These are phyloP conservation scores for Scedosporium apiospermum DNA, from an alignment of 2,329 filamentous ascomycete species.

Conservation along the genomic window DNA sequence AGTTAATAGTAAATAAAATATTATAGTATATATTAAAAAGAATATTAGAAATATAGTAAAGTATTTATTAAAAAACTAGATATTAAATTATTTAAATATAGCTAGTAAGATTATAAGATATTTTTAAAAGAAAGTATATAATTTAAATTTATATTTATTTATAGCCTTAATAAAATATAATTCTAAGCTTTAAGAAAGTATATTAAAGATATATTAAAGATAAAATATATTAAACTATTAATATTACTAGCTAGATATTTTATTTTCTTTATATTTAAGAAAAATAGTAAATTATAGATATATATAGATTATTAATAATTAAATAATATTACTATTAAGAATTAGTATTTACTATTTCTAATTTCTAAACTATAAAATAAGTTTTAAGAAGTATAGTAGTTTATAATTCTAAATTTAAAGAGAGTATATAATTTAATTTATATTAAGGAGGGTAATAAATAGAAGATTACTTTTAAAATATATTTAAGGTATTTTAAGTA, in stretches of 20 bases:
- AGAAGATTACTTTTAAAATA: constrained; percentile 9
- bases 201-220: not conserved
- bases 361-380: constrained; percentile 10
- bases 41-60: not conserved
- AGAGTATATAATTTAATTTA: constrained; percentile 6
- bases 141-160: not conserved
- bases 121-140: not conserved
- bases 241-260: no score
- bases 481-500: constrained; percentile 11
- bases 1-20: no score
- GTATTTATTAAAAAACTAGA: not conserved
- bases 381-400: constrained; percentile 7
- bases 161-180: not conserved
- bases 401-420: constrained; percentile 9
- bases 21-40: no score
- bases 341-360: constrained; percentile 7
- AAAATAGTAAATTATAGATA: not conserved
- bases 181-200: no score
- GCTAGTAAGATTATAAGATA: not conserved
- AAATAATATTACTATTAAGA: constrained; percentile 5
- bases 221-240: not conserved
- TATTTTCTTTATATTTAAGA: no score
- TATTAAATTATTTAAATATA: not conserved
- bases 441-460: constrained; percentile 7
- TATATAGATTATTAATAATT: constrained; percentile 7